phyloP scores from a whole-genome alignment of 2,329 filamentous ascomycete species.

The Dichotomopilus funicola region DNA sequence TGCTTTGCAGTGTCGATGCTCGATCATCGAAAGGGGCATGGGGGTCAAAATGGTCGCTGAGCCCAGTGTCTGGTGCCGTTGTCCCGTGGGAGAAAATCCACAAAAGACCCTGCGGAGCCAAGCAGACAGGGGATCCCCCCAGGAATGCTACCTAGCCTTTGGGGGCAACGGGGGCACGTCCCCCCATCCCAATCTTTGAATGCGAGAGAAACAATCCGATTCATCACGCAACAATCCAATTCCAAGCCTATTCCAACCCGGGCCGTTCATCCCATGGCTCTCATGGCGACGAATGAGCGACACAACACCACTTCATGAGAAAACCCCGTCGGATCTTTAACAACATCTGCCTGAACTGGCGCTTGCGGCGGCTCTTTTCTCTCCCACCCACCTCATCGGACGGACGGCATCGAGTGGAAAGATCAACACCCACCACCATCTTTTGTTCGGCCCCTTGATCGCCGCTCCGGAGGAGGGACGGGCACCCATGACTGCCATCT shows the following conservation, averaged over 20 bases:
- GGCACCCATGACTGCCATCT: background rate
- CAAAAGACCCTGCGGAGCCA: conserved; percentile 12
- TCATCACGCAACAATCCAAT: no score
- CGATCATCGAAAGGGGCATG: background rate
- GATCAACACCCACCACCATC: background rate
- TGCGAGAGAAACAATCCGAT: no score
- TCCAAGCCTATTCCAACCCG: no score
- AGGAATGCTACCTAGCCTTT: background rate
- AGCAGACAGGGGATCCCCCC: conserved; percentile 6
- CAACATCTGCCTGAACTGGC: background rate
- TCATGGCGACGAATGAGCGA: no score
- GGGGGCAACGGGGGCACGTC: background rate
- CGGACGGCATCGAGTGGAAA: background rate
- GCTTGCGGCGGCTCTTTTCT: background rate
- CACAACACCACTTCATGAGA: no score
- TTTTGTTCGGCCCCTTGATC: background rate
- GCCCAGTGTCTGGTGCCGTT: conserved; percentile 4
- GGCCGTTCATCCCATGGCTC: no score
- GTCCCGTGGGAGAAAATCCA: conserved; percentile 1
- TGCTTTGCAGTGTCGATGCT: background rate
- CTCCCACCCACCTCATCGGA: background rate
- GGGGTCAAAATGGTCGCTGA: background rate
- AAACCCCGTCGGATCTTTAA: background rate
- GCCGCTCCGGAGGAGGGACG: background rate
- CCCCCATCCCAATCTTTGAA: no score